phyloP scores from a whole-genome alignment of 495 filamentous ascomycete genomes.

The Xylaria cubensis region DNA sequence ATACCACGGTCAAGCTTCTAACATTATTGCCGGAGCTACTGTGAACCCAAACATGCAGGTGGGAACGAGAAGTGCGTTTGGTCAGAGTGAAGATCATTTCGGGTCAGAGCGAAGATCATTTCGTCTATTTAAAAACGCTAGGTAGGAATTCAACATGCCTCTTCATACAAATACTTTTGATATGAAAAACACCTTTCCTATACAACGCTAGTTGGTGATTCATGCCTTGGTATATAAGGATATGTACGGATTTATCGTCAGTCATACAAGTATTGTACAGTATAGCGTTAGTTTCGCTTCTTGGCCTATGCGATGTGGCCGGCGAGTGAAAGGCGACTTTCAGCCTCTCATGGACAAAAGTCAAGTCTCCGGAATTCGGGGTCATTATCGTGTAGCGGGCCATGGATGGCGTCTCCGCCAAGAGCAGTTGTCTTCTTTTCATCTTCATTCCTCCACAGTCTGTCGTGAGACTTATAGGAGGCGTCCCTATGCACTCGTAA shows the following conservation, averaged over 20 bases:
- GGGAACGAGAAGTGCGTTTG: neutral
- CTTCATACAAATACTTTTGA: neutral
- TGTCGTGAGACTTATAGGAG: neutral
- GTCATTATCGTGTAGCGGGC: neutral
- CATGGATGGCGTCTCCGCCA: neutral
- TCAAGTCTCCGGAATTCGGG: neutral
- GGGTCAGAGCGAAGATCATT: conserved; percentile 10
- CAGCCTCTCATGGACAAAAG: neutral
- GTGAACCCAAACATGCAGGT: neutral
- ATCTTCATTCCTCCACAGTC: neutral
- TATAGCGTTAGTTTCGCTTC: neutral
- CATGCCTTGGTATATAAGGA: neutral
- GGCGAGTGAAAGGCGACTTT: neutral
- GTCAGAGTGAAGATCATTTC: conserved; percentile 11
- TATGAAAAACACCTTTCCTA: neutral
- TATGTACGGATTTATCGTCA: neutral
- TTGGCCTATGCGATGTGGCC: neutral
- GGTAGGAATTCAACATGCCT: neutral
- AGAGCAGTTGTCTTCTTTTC: neutral
- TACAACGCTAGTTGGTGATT: neutral
- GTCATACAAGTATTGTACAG: conserved; percentile 13
- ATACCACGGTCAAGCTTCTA: neutral
- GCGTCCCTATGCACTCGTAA: conserved; percentile 8
- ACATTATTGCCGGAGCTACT: neutral
- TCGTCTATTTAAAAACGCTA: neutral